phyloP scores from a whole-genome alignment of 148 eudicot species.

The Cornus controversa region DNA sequence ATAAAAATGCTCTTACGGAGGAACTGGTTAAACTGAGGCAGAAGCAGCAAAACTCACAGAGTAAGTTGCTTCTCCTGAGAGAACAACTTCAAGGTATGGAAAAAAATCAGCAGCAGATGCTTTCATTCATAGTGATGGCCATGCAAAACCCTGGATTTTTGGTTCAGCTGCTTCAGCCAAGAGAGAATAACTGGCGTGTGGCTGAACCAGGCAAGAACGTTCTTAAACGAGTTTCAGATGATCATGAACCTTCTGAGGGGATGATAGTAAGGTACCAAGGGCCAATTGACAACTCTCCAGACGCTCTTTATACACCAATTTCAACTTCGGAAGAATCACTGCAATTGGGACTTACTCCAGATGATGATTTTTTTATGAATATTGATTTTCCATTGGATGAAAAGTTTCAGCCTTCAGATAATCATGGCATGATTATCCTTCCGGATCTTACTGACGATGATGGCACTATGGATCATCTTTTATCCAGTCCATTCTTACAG shows the following conservation, averaged over 20 bases:
- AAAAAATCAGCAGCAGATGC: constrained; percentile 76
- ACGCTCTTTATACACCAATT: constrained; percentile 20
- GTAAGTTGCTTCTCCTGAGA: constrained; percentile 47
- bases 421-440: constrained; percentile 27
- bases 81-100: constrained; percentile 84
- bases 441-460: constrained; percentile 44
- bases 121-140: constrained; percentile 81
- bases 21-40: constrained; percentile 63
- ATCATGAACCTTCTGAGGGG: constrained; percentile 42
- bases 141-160: constrained; percentile 77
- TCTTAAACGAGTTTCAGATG: constrained; percentile 41
- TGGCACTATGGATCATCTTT: constrained; percentile 52
- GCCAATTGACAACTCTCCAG: constrained; percentile 26
- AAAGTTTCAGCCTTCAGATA: constrained; percentile 32
- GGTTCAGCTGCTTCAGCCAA: constrained; percentile 58
- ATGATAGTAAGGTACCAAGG: constrained; percentile 64
- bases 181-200: constrained; percentile 55
- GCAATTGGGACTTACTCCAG: constrained; percentile 44
- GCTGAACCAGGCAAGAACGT: constrained; percentile 52
- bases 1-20: constrained; percentile 55
- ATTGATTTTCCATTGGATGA: constrained; percentile 47
- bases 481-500: constrained; percentile 48
- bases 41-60: constrained; percentile 60
- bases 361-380: constrained; percentile 52
- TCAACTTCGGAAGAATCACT: constrained; percentile 28